Base-by-base conservation (phyloP, 2,329 filamentous ascomycete genomes). In the Aspergillus pseudoterreus region DNA sequence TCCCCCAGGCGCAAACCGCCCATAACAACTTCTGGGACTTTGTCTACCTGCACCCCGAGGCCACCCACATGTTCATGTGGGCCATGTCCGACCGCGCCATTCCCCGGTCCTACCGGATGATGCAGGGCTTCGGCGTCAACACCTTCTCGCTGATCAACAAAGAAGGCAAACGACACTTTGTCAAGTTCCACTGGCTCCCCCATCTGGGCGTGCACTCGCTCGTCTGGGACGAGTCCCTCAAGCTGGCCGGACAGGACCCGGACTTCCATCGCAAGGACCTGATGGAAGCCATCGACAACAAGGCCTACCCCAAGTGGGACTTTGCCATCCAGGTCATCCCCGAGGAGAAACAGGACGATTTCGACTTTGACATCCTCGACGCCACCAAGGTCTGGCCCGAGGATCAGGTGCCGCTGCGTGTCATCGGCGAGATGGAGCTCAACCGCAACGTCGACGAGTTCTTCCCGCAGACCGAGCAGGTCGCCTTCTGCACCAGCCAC, bases 331-430 rank as follows among this genome's bases (percentile, higher is more conserved):
- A 95, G 63, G 78, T 85, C 3, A 81, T 94, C 19, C 81, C 86
- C 0, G 88, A 92, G 57, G 78, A 78, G 8, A 79, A 84, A 45
- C 82, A 89, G 65, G 78, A 92, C 55, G 82, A 88, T 14, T 95
- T 92, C 54, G 89, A 92, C 6, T 92, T 94, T 54, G 90, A 94
- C 62, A 86, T 92, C 27, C 80, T 95, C 1, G 90, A 95, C 59
- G 85, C 89, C 1, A 95, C 90, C 35, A 94, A 95, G 73, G 71
- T 92, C 22, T 94, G 89, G 88, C 90, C 89, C 0, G 87, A 94
- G 64, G 86, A 92, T 11, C 71, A 84, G 0, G 75, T 91, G 0
- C 89, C 89, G 0, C 78, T 92, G 17, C 81, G 86, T 6, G 89
- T 90, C 64, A 88, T 95, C 50, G 90, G 88, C 36, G 82, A 92